Base-by-base conservation (phyloP, 1,139 yeast species). In the Saccharomyces hybrid region DNA sequence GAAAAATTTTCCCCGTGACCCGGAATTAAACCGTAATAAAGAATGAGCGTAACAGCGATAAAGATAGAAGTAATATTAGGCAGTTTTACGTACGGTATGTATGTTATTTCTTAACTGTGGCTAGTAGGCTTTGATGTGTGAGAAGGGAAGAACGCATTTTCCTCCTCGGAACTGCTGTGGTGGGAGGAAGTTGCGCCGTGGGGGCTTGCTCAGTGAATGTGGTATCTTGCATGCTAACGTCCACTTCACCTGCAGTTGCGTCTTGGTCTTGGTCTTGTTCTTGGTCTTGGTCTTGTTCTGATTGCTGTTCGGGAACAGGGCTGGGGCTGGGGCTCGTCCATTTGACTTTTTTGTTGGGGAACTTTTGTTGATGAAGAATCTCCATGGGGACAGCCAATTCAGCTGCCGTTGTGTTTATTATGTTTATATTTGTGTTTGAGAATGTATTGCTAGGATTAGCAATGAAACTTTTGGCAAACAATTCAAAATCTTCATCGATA, bases 401-500 rank as follows among this genome's bases (percentile, higher is more conserved):
- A 16, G 44, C 44, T 11, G 44, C 44, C 12, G 44, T 38, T 9
- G 44, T 38, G 5, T 38, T 38, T 16, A 16, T 38, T 16, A 38
- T 38, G 12, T 14, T 38, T 42, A 38, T 11, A 5, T 26, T 19
- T 16, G 42, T 47, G 31, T 34, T 46, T 9, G 42, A 34, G 26
- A 38, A 31, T 24, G 42, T 34, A 27, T 32, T 49, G 29, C 48
- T 38, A 38, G 54, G 50, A 31, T 49, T 50, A 9, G 50, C 32
- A 42, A 60, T 48, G 51, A 60, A 61, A 3, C 51, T 31, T 44
- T 55, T 54, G 28, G 64, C 68, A 53, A 66, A 65, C n/a, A 56
- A 54, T 28, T 66, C 69, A 54, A 66, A 67, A 38, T 65, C 68
- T 38, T 63, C 62, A 50, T 67, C 71, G 4, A 67, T 54, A 24